phyloP scores from a whole-genome alignment of 192 early-diverging fungal genomes.

The Linnemannia elongata region DNA sequence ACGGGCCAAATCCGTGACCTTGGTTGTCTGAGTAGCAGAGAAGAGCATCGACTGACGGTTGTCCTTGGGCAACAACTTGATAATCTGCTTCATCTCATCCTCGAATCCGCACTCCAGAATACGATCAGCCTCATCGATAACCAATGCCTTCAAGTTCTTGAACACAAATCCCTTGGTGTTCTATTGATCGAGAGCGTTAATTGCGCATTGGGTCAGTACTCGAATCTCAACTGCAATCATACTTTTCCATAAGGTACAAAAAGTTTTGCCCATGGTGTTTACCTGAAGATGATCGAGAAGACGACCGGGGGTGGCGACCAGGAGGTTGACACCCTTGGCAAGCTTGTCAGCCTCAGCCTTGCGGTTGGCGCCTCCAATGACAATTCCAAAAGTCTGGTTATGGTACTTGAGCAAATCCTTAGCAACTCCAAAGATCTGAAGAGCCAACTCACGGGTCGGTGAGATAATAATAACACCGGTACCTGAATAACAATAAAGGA shows the following conservation, averaged over 20 bases:
- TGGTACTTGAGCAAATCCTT: conserved; percentile 96
- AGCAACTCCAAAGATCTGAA: conserved; percentile 99
- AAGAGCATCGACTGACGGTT: conserved; percentile 99
- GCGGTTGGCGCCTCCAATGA: conserved; percentile 98
- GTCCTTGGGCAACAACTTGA: conserved; percentile 90
- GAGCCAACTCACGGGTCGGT: conserved; percentile 97
- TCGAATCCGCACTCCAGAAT: conserved; percentile 99
- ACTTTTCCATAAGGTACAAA: not conserved
- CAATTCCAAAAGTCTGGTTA: conserved; percentile 97
- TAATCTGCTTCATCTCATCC: conserved; percentile 98
- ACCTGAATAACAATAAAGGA: conserved; percentile 58
- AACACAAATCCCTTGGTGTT: conserved; percentile 97
- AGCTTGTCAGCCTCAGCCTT: conserved; percentile 97
- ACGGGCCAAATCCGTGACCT: conserved; percentile 97
- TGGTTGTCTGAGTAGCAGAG: conserved; percentile 99
- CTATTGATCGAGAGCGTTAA: conserved; percentile 35
- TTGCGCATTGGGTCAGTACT: conserved; percentile 1
- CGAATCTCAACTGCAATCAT: not conserved
- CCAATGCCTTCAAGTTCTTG: conserved; percentile 93
- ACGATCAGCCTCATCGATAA: conserved; percentile 98
- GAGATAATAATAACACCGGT: conserved; percentile 96
- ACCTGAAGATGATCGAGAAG: conserved; percentile 98
- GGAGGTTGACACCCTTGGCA: conserved; percentile 94
- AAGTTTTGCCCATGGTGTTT: not conserved
- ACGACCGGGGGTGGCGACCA: conserved; percentile 97